Conservation (phyloP, 2,329 filamentous ascomycete species). For the Pseudogymnoascus sp. region DNA sequence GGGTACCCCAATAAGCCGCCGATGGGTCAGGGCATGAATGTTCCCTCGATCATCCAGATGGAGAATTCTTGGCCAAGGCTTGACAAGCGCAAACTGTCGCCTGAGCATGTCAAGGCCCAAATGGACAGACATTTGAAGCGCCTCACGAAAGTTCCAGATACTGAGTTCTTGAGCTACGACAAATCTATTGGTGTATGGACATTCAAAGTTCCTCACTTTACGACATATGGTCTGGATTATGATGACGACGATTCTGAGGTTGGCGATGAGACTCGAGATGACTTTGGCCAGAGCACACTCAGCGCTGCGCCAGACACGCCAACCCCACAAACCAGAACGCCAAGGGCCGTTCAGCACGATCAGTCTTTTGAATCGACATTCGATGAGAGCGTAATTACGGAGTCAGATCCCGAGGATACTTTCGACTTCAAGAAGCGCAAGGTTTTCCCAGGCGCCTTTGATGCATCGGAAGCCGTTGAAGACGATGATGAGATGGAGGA, state of each 20-base stretch:
- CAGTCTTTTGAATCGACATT: constrained; percentile 31
- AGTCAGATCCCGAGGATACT: constrained; percentile 30
- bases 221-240: constrained; percentile 84
- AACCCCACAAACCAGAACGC: constrained; percentile 32
- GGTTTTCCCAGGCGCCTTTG: constrained; percentile 74
- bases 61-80: constrained; percentile 88
- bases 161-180: constrained; percentile 76
- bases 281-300: constrained; percentile 42
- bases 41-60: constrained; percentile 79
- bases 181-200: constrained; percentile 76
- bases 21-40: constrained; percentile 81
- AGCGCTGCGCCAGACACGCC: constrained; percentile 37
- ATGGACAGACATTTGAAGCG: constrained; percentile 77
- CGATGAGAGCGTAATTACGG: constrained; percentile 26
- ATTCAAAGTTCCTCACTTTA: constrained; percentile 94
- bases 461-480: constrained; percentile 48
- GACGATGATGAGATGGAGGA: constrained; percentile 47
- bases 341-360: constrained; percentile 19
- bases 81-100: constrained; percentile 46
- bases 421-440: constrained; percentile 31
- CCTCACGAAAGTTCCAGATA: constrained; percentile 71
- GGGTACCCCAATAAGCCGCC: constrained; percentile 63
- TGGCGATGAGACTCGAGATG: constrained; percentile 40
- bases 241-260: constrained; percentile 55
- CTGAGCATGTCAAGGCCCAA: constrained; percentile 54